Evolutionary conservation across 441 rosid genomes (phyloP).

Genomic region (Arabidopsis lyrata): DNA sequence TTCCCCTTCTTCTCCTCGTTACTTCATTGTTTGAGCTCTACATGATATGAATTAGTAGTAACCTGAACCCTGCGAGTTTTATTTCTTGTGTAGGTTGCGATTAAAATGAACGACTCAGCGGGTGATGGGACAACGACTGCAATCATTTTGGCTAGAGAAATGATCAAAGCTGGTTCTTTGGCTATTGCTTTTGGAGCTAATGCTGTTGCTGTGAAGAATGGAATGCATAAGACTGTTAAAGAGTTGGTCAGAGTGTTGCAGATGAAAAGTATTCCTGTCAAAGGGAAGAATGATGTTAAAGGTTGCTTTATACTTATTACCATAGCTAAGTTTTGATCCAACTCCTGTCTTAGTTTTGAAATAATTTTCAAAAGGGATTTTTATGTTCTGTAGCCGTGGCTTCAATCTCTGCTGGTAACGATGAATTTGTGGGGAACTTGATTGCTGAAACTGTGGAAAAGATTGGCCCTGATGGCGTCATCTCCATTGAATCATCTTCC

Average conservation of each 20-base stretch:
- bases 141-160: constrained; percentile 80
- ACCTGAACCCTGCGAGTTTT: constrained; percentile 30
- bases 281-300: constrained; percentile 70
- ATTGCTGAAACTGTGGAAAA: constrained; percentile 79
- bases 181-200: constrained; percentile 88
- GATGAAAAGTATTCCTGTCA: constrained; percentile 66
- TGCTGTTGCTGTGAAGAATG: constrained; percentile 77
- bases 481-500: constrained; percentile 79
- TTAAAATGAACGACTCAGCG: constrained; percentile 78
- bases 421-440: constrained; percentile 78
- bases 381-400: constrained; percentile 73
- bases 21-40: neutral
- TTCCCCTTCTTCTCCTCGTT: constrained; percentile 42
- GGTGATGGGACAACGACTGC: constrained; percentile 98
- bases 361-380: constrained; percentile 8
- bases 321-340: constrained; percentile 1
- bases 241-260: constrained; percentile 68
- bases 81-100: constrained; percentile 67
- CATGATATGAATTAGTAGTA: neutral
- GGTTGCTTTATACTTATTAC: constrained; percentile 49
- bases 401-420: constrained; percentile 90
- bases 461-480: constrained; percentile 91
- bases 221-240: constrained; percentile 76
- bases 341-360: constrained; percentile 1
- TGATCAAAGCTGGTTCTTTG: constrained; percentile 77